Percentiles rank a stretch among this genome's conserved stretches.
phyloP scores from a whole-genome alignment of 371 early-diverging fungal species.

The Lichtheimia hyalospora region DNA sequence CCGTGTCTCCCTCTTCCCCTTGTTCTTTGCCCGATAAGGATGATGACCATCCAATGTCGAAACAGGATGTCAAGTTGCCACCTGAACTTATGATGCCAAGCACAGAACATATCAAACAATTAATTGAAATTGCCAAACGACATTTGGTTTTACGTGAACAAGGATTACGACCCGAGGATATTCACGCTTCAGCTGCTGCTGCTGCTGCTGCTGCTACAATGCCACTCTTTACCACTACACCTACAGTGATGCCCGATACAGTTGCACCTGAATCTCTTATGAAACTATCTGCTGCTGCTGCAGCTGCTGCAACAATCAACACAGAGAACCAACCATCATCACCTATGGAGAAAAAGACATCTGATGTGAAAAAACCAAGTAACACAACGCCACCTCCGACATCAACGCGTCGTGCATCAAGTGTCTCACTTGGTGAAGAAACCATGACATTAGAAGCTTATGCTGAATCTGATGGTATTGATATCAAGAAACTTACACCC shows the following conservation, averaged over 20 bases:
- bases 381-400: neutral
- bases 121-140: conserved; percentile 45
- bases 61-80: neutral
- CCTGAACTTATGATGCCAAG: conserved; percentile 24
- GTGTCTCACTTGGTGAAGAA: conserved; percentile 16
- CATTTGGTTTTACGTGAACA: conserved; percentile 24
- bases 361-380: neutral
- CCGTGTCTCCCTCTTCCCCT: neutral
- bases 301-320: neutral
- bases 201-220: neutral
- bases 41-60: neutral
- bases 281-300: conserved; percentile 4
- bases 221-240: neutral
- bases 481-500: conserved; percentile 59
- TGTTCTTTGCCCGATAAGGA: neutral
- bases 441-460: conserved; percentile 23
- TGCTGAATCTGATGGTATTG: conserved; percentile 26
- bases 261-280: conserved; percentile 23
- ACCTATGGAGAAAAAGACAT: neutral
- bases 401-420: conserved; percentile 17
- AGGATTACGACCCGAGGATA: neutral
- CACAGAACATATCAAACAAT: conserved; percentile 43
- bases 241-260: conserved; percentile 17
- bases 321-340: too few relatives aligned
- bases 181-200: neutral